Base-by-base conservation (phyloP, 208 protist species). In the Trypanosoma congolense region DNA sequence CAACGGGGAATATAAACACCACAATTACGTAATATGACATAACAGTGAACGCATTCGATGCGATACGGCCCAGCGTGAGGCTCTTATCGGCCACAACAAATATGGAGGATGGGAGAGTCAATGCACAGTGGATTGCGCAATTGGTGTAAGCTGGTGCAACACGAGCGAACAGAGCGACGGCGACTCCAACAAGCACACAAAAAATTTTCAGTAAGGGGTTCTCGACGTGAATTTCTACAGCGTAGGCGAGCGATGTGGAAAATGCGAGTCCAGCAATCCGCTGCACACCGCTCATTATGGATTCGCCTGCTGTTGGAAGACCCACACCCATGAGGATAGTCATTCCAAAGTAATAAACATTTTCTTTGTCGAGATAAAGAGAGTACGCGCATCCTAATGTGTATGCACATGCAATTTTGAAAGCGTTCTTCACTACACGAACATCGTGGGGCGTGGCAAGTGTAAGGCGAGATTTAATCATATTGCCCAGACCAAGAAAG, bases 341-440 rank as follows among this genome's bases (percentile, higher is more conserved):
- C 77, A 89, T 85, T 2, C 77, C 77, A 50, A 85, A 89, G 61
- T 78, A 85, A 52, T 85, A 84, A 1, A 78, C 53, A 46, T 75
- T 55, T 9, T 70, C 68, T 16, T 1, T 14, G 59, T 79, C 77
- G 30, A 87, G 53, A 51, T 70, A 55, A 24, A 65, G 59, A 10
- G 72, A 70, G 36, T 73, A 82, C 40, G 54, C 61, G 9, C 65
- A 67, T 0, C 62, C 79, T 1, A 85, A 61, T 2, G 71, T 70
- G 45, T 83, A 87, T 55, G 58, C 83, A 31, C 65, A 64, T 16
- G 79, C 65, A 53, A 80, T 71, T 31, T 71, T 65, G 29, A 87
- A 74, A 6, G 72, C 57, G 54, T 91, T 80, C 70, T 91, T 91
- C 18, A 74, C 54, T 18, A 91, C 14, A 4, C 83, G 79, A 0